Base-by-base conservation (phyloP, 257 asterid genomes). In the Parsonsia alboflavescens region DNA sequence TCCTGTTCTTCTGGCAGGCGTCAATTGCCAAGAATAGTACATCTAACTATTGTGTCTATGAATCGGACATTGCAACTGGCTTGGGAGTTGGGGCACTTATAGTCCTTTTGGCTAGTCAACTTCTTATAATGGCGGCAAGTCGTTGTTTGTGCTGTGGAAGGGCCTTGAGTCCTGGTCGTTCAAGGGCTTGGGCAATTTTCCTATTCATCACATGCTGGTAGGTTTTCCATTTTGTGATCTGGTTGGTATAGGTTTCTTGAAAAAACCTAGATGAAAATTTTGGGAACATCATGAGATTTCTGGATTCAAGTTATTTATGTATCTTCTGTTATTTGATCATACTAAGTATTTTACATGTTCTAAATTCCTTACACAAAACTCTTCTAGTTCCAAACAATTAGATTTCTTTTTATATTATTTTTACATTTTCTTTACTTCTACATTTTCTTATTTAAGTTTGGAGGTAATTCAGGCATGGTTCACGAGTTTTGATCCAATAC, bases 151-250 rank as follows among this genome's bases (percentile, higher is more conserved):
- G 97, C 90, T 90, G 92, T 70, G 98, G 97, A 68, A 83, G 83
- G 81, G 86, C 94, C n/a, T 83, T 90, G 58, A 79, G 73, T 10
- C 97, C 98, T 26, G 88, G 97, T 53, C 81, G 89, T 45, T 80
- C 90, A 24, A 86, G 98, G 86, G 75, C 85, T 41, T 87, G 94
- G 88, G 90, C 98, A 1, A 80, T 89, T 30, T 67, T 86, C 80
- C 81, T 89, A 39, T 90, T 93, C 87, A 88, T 90, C 88, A 77
- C 85, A 74, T 89, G 96, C 86, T 93, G 97, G 97, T 89, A 85
- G 12, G 67, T 81, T 70, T 39, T 68, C 69, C 62, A 1, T 28
- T 42, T 7, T 64, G 12, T 49, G 13, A 68, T 22, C 42, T 12
- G 12, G 22, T 68, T 7, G 11, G 7, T 21, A 45, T 10, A 10